phyloP scores from a whole-genome alignment of 176 grass and related monocot genomes.

The Melocanna baccifera region DNA sequence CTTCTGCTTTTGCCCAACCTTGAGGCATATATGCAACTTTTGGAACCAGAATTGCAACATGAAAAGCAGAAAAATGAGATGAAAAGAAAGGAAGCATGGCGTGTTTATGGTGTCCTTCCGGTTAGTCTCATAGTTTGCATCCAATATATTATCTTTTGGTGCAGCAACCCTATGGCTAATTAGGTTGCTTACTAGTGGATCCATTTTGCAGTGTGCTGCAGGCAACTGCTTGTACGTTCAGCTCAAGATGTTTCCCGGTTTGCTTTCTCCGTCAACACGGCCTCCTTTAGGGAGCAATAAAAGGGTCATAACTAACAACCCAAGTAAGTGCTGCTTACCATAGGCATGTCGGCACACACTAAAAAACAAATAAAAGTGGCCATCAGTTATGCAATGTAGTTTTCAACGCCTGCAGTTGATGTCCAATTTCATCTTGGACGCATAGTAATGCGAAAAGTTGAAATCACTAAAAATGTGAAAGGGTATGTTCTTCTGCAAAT shows the following conservation, averaged over 20 bases:
- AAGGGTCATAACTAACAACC: slow-evolving; percentile 52
- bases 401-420: neutral
- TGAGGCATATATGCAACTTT: slow-evolving; percentile 76
- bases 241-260: slow-evolving; percentile 67
- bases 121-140: slow-evolving; percentile 36
- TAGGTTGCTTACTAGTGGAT: slow-evolving; percentile 15
- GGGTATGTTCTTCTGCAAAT: neutral
- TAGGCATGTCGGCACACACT: neutral
- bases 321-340: slow-evolving; percentile 50
- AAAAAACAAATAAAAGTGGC: neutral
- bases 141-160: too few relatives aligned
- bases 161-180: neutral
- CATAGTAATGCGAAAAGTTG: too few relatives aligned
- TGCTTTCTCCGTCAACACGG: slow-evolving; percentile 48
- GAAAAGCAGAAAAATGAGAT: slow-evolving; percentile 93
- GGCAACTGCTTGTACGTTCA: slow-evolving; percentile 87
- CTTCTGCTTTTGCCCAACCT: slow-evolving; percentile 87
- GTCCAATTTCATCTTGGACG: neutral
- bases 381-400: neutral
- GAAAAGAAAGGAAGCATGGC: slow-evolving; percentile 97
- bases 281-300: slow-evolving; percentile 48
- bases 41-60: slow-evolving; percentile 84
- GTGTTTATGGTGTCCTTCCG: slow-evolving; percentile 80
- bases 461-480: too few relatives aligned
- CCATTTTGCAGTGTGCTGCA: slow-evolving; percentile 68